These are phyloP conservation scores for Lagenidium giganteum DNA, from an alignment of 352 stramenopile species.

Conservation along the genomic window DNA sequence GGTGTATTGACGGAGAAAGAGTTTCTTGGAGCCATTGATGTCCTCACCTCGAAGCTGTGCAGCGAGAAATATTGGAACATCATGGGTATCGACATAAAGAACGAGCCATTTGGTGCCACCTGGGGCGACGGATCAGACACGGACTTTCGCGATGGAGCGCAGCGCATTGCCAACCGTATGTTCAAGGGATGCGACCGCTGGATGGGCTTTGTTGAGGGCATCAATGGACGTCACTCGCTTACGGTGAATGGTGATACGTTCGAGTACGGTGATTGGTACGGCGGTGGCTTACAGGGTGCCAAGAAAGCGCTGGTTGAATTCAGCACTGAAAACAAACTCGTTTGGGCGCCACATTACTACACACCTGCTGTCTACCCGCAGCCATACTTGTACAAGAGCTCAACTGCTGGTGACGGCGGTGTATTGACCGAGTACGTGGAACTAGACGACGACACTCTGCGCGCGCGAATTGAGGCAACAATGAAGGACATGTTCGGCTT, in stretches of 20 bases:
- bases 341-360: constrained; percentile 77
- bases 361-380: constrained; percentile 57
- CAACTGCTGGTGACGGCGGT: constrained; percentile 23
- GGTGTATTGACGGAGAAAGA: constrained; percentile 15
- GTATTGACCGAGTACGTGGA: too few relatives aligned
- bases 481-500: constrained; percentile 56
- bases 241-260: constrained; percentile 36
- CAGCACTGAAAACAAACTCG: constrained; percentile 49
- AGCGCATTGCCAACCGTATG: constrained; percentile 54
- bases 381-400: constrained; percentile 47
- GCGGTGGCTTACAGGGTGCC: constrained; percentile 37
- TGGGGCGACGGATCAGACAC: constrained; percentile 38
- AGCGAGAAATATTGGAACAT: constrained; percentile 69
- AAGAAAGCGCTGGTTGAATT: constrained; percentile 37
- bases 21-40: constrained; percentile 28
- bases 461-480: constrained; percentile 22
- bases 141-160: constrained; percentile 42
- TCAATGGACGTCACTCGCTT: constrained; percentile 38
- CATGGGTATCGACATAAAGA: constrained; percentile 69
- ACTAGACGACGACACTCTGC: constrained; percentile 26
- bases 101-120: constrained; percentile 38
- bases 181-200: constrained; percentile 56
- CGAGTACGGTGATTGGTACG: constrained; percentile 66
- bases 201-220: constrained; percentile 68
- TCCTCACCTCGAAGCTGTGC: constrained; percentile 38